phyloP scores from a whole-genome alignment of 345 rosid genomes.

The Eucalyptus regnans region DNA sequence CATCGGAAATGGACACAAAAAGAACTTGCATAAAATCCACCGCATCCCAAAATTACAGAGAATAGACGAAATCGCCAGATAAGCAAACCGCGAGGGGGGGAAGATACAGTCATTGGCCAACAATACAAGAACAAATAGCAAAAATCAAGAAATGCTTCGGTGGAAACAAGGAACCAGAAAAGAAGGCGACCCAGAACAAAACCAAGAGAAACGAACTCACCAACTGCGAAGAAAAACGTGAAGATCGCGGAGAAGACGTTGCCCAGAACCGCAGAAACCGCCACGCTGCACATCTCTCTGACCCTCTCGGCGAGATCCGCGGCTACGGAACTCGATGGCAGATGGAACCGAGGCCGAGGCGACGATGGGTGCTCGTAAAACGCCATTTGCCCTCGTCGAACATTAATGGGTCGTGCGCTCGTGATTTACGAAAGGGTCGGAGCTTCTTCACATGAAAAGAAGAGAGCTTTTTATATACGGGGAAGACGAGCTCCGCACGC shows the following conservation, averaged over 20 bases:
- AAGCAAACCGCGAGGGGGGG: neutral
- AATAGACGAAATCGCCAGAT: neutral
- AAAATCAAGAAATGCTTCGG: neutral
- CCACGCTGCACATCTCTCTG: conserved; percentile 49
- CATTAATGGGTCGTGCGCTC: neutral
- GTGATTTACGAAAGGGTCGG: neutral
- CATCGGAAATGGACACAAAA: neutral
- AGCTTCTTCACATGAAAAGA: neutral
- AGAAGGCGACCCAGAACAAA: neutral
- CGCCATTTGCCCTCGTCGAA: conserved; percentile 24
- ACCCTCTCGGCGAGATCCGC: conserved; percentile 55
- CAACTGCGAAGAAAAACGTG: conserved; percentile 94
- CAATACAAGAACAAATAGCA: neutral
- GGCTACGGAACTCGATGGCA: conserved; percentile 20
- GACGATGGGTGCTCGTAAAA: conserved; percentile 36
- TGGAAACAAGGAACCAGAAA: neutral
- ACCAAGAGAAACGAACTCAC: conserved; percentile 20
- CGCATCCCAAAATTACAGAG: neutral
- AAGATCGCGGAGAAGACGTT: conserved; percentile 85
- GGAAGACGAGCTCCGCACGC: neutral
- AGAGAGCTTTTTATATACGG: neutral
- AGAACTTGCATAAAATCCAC: neutral
- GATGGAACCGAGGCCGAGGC: conserved; percentile 31
- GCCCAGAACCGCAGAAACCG: conserved; percentile 69
- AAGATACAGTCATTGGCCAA: neutral